phyloP scores from a whole-genome alignment of 768 basidiomycete genomes.

The Dacryopinax primogenitus region DNA sequence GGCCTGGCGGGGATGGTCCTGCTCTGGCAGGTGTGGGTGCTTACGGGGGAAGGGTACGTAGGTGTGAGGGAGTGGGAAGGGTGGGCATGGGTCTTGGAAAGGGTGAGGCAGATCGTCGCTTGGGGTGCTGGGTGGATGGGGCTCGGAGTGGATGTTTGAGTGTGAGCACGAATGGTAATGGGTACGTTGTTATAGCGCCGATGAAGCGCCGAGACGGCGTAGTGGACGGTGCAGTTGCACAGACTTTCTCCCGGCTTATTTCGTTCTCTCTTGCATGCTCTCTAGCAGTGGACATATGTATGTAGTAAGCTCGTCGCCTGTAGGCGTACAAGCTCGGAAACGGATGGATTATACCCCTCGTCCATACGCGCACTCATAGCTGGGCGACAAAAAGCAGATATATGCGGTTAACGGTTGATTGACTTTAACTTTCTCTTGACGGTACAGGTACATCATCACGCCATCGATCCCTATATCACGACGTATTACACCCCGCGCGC shows the following conservation, averaged over 20 bases:
- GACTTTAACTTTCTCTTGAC: not conserved
- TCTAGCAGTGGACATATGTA: no score
- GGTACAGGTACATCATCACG: slow-evolving; percentile 3
- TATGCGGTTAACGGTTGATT: slow-evolving; percentile 1
- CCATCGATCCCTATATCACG: not conserved
- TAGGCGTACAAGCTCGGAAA: not conserved
- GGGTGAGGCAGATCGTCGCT: not conserved
- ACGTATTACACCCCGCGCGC: not conserved
- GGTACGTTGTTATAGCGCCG: no score
- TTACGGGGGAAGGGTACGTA: not conserved
- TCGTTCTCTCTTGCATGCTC: no score
- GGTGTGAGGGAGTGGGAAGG: not conserved
- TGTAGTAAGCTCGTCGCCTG: no score
- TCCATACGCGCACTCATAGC: not conserved
- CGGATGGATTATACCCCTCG: slow-evolving; percentile 7
- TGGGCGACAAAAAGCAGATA: not conserved
- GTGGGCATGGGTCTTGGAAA: not conserved
- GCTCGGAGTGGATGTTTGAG: not conserved
- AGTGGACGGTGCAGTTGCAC: no score
- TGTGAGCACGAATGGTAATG: no score
- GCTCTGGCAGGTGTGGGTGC: not conserved
- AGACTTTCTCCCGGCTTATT: no score
- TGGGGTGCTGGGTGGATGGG: not conserved
- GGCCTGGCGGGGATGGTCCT: not conserved
- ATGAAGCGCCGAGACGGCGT: no score